These are phyloP conservation scores for Violaceomyces palustris DNA, from an alignment of 1,284 basidiomycete genomes.

Conservation along the genomic window DNA sequence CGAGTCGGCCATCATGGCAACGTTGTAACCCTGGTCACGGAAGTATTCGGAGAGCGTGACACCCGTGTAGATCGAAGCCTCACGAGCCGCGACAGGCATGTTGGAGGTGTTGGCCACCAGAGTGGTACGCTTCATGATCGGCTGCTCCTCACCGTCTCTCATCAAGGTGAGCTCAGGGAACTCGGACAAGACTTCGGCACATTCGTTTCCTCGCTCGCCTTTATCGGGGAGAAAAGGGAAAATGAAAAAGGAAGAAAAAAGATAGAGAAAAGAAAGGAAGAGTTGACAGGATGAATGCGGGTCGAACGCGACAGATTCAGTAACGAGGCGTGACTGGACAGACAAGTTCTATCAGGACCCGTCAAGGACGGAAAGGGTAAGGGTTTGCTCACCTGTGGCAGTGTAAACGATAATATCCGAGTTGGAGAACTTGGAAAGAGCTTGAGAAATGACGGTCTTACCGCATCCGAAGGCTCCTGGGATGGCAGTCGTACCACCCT, in stretches of 20 bases:
- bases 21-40: slow-evolving; percentile 96
- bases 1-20: slow-evolving; percentile 99
- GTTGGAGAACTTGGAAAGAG: slow-evolving; percentile 97
- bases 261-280: slow-evolving; percentile 1
- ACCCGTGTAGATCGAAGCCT: slow-evolving; percentile 99
- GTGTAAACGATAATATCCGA: slow-evolving; percentile 99
- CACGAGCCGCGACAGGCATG: slow-evolving; percentile 99
- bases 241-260: background rate
- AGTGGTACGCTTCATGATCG: slow-evolving; percentile 99
- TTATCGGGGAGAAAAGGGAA: background rate
- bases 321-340: background rate
- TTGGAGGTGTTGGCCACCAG: slow-evolving; percentile 99
- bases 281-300: slow-evolving; percentile 3
- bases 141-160: slow-evolving; percentile 82
- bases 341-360: too few relatives aligned
- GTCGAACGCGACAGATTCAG: background rate
- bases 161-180: slow-evolving; percentile 95
- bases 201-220: slow-evolving; percentile 62
- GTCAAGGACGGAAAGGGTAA: background rate
- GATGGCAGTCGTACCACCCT: slow-evolving; percentile 98
- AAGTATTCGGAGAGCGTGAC: slow-evolving; percentile 99
- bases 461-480: slow-evolving; percentile 95
- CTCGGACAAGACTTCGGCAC: slow-evolving; percentile 96
- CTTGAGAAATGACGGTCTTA: slow-evolving; percentile 56
- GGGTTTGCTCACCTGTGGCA: too few relatives aligned